Evolutionary conservation across 768 basidiomycete genomes (phyloP).

Genomic region (Hygrocybe coccinea): DNA sequence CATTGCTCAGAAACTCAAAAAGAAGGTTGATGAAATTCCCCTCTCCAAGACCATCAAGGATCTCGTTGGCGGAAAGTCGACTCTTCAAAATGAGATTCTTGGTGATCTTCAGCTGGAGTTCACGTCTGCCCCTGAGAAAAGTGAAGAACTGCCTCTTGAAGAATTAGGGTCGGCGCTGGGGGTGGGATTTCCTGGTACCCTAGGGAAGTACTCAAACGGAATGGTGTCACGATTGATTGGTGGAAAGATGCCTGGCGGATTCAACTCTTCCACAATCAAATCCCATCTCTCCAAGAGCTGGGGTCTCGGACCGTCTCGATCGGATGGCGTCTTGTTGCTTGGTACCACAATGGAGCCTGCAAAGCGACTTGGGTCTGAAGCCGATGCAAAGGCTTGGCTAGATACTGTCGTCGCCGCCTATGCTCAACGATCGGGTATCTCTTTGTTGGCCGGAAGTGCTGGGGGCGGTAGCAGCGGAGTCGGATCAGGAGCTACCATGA

Average conservation of each 20-base stretch:
- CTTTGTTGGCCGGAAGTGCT: conserved; percentile 64
- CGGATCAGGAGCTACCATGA: conserved; percentile 82
- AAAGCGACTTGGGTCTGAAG: conserved; percentile 87
- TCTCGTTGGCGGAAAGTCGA: conserved; percentile 97
- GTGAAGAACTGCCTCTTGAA: conserved; percentile 93
- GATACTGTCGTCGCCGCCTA: conserved; percentile 81
- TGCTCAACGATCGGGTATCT: conserved; percentile 84
- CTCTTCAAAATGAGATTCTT: conserved; percentile 96
- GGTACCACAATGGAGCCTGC: conserved; percentile 91
- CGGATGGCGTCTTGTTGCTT: conserved; percentile 85
- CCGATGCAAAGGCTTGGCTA: conserved; percentile 90
- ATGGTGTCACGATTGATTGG: conserved; percentile 82
- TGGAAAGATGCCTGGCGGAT: conserved; percentile 98
- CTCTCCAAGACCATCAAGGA: conserved; percentile 95
- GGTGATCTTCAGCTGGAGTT: conserved; percentile 97
- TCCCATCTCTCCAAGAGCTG: conserved; percentile 84
- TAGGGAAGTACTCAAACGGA: conserved; percentile 91
- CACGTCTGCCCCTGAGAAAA: conserved; percentile 92
- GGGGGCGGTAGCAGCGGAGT: conserved; percentile 58
- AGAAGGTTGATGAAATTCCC: conserved; percentile 83
- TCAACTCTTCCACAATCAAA: conserved; percentile 91
- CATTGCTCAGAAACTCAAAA: conserved; percentile 98
- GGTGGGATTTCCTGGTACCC: conserved; percentile 73
- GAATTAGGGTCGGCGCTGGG: conserved; percentile 86
- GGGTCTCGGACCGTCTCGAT: conserved; percentile 89